Conservation (phyloP, 1,284 basidiomycete genomes). For the Sporisorium reilianum region DNA sequence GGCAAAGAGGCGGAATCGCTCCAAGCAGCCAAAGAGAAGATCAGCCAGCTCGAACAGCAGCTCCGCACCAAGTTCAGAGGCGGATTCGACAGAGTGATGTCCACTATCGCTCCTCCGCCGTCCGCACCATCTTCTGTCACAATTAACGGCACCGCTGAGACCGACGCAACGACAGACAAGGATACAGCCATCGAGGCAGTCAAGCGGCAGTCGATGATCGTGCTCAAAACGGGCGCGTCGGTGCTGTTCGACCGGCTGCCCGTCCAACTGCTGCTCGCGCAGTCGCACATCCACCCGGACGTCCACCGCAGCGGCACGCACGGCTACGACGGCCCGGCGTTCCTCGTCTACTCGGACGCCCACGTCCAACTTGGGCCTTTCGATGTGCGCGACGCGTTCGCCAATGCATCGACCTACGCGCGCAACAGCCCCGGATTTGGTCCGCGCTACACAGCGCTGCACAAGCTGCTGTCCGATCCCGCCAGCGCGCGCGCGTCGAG, state of each 20-base stretch:
- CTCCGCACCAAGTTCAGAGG: conserved; percentile 9
- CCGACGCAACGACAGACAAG: not conserved
- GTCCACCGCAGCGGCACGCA: conserved; percentile 13
- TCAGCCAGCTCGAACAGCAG: conserved; percentile 14
- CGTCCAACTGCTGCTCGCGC: conserved; percentile 29
- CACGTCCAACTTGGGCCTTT: conserved; percentile 10
- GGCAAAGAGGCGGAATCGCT: conserved; percentile 34
- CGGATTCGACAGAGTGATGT: conserved; percentile 14
- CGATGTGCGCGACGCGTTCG: conserved; percentile 25
- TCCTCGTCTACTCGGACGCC: conserved; percentile 37
- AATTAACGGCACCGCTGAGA: too few relatives aligned
- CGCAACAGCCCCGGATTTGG: conserved; percentile 13
- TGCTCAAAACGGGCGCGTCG: conserved; percentile 37
- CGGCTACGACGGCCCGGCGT: conserved; percentile 9
- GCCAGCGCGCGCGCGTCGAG: not conserved
- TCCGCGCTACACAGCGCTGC: conserved; percentile 19
- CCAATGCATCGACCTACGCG: conserved; percentile 32
- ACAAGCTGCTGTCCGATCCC: conserved; percentile 6
- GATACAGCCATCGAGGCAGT: conserved; percentile 11
- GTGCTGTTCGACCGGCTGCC: conserved; percentile 40
- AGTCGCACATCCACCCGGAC: not conserved
- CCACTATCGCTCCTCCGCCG: not conserved
- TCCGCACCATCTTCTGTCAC: too few relatives aligned
- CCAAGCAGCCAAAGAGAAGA: conserved; percentile 10
- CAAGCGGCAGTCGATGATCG: conserved; percentile 22